Evolutionary conservation across 192 early-diverging fungal species (phyloP).

Genomic region (Coemansia sp.): DNA sequence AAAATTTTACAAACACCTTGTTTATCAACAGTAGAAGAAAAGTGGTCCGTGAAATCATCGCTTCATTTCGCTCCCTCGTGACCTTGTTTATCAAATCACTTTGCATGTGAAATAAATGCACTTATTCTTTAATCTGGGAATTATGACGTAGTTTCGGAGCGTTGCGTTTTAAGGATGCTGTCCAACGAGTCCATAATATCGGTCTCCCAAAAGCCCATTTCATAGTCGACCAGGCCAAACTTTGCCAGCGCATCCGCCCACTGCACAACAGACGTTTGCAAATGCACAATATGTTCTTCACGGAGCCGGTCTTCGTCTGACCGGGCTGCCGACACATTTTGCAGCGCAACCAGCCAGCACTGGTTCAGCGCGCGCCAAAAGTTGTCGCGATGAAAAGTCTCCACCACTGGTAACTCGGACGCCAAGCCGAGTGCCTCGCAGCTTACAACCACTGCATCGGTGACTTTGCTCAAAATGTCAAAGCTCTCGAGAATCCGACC

Average conservation of each 20-base stretch:
- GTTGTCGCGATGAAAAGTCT: constrained; percentile 60
- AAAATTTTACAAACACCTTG: not conserved
- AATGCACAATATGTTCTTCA: constrained; percentile 59
- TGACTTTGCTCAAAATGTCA: constrained; percentile 66
- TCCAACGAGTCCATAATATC: constrained; percentile 71
- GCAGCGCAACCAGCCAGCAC: constrained; percentile 72
- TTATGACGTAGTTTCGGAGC: not conserved
- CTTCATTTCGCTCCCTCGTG: too few species aligned
- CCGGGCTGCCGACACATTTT: constrained; percentile 55
- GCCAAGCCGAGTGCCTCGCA: constrained; percentile 68
- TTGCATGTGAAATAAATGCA: too few species aligned
- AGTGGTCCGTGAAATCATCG: not conserved
- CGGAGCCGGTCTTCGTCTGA: constrained; percentile 57
- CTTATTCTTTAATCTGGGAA: too few species aligned
- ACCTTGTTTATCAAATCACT: too few species aligned
- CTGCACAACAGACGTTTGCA: constrained; percentile 60
- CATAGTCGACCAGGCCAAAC: constrained; percentile 81
- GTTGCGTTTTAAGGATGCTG: constrained; percentile 39
- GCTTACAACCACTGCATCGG: constrained; percentile 64
- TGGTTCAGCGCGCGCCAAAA: constrained; percentile 77
- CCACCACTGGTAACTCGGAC: constrained; percentile 60
- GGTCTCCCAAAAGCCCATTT: constrained; percentile 78
- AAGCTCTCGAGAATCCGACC: constrained; percentile 66
- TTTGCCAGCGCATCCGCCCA: constrained; percentile 72
- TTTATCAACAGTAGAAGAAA: constrained; percentile 6